Evolutionary conservation across 2,329 filamentous ascomycete genomes (phyloP).

Genomic region (Dactylellina drechsleri): DNA sequence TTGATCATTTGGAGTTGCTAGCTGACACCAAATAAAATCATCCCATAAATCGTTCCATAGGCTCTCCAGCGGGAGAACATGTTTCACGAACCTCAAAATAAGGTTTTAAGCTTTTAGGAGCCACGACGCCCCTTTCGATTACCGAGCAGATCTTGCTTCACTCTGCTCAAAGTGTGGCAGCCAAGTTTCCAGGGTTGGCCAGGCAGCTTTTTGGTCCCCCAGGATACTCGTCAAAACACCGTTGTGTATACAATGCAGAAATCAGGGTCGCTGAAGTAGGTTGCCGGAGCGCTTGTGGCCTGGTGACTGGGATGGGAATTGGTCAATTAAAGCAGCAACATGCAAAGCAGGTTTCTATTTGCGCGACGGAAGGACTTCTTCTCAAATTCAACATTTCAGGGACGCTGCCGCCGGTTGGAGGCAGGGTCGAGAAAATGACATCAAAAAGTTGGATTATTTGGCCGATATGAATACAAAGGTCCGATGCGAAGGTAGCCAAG

Average conservation of each 20-base stretch:
- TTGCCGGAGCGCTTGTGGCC: not conserved
- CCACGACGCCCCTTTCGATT: constrained; percentile 38
- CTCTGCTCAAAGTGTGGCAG: constrained; percentile 28
- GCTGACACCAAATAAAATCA: too few relatives aligned
- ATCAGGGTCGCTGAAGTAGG: too few relatives aligned
- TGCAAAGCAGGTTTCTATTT: too few relatives aligned
- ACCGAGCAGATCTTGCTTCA: constrained; percentile 53
- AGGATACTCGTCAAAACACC: constrained; percentile 7
- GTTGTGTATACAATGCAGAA: constrained; percentile 11
- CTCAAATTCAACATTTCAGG: too few relatives aligned
- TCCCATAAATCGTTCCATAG: too few relatives aligned
- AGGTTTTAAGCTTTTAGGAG: constrained; percentile 48
- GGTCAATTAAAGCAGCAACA: too few relatives aligned
- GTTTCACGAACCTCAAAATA: constrained; percentile 48
- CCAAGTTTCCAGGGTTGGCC: constrained; percentile 29
- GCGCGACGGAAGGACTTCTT: too few relatives aligned
- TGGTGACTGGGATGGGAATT: too few relatives aligned
- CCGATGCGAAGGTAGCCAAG: constrained; percentile 8
- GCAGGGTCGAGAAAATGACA: not conserved
- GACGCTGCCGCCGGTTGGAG: not conserved
- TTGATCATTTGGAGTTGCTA: too few relatives aligned
- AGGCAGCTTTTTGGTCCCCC: not conserved
- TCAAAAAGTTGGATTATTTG: constrained; percentile 4
- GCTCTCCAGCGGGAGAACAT: too few relatives aligned
- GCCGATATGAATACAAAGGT: not conserved